A percentile compares a stretch with the other conserved stretches of the same genome.
Evolutionary conservation across 305 asterid genomes (phyloP).

Genomic region (Fraxinus baroniana): DNA sequence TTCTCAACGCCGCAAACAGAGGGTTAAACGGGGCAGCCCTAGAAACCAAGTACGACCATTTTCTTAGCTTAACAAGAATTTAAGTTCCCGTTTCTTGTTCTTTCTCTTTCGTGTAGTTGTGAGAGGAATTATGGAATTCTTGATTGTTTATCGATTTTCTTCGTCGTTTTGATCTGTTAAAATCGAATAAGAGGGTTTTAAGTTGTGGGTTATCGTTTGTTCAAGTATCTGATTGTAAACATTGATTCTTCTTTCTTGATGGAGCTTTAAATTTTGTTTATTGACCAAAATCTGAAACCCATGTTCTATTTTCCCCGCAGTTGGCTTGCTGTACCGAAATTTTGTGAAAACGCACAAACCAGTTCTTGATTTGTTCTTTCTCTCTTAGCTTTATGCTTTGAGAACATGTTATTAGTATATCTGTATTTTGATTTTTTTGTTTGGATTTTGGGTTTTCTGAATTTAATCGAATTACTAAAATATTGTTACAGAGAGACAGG

Average conservation of each 20-base stretch:
- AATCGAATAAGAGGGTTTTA: not conserved
- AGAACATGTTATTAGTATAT: not conserved
- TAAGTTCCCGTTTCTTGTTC: not conserved
- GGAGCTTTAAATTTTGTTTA: not conserved
- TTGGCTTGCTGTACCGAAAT: not conserved
- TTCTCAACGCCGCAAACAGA: conserved; percentile 33
- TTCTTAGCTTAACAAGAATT: conserved; percentile 4
- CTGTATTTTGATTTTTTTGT: not conserved
- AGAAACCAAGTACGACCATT: conserved; percentile 29
- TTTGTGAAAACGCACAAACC: not conserved
- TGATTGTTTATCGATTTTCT: not conserved
- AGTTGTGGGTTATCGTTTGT: not conserved
- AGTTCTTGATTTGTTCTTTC: not conserved
- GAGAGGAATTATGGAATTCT: not conserved
- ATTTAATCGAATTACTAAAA: not conserved
- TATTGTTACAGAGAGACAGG: conserved; percentile 30
- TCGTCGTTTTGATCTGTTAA: not conserved
- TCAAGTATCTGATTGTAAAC: not conserved
- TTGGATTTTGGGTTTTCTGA: not conserved
- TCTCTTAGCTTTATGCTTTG: not conserved
- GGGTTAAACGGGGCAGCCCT: conserved; percentile 32
- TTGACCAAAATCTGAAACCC: not conserved
- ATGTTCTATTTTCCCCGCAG: not conserved
- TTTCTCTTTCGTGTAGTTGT: not conserved
- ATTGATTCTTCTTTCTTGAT: not conserved